These are phyloP conservation scores for Penicillium canescens DNA, from an alignment of 495 filamentous ascomycete genomes.

Conservation along the genomic window DNA sequence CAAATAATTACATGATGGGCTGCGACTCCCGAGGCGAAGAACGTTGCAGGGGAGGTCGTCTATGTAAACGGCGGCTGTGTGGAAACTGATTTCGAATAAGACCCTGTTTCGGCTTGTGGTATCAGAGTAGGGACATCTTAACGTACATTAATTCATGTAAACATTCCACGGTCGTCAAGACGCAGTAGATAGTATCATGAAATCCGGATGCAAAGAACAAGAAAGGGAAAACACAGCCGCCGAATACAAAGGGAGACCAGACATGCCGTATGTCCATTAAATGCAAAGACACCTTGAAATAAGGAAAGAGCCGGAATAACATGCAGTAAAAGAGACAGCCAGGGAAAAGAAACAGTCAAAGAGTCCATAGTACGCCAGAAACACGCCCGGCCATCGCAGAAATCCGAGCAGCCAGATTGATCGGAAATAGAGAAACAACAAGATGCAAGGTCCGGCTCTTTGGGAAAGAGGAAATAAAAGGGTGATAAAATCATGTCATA, in stretches of 20 bases:
- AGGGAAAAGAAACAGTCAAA: conserved; percentile 3
- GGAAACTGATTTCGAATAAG: conserved; percentile 55
- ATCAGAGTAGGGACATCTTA: conserved; percentile 61
- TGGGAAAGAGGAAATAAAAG: conserved; percentile 23
- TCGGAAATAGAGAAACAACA: conserved; percentile 26
- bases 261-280: conserved; percentile 35
- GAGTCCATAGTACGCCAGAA: conserved; percentile 36
- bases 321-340: conserved; percentile 19
- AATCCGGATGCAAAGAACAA: conserved; percentile 35
- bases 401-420: conserved; percentile 35
- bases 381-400: conserved; percentile 33
- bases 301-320: conserved; percentile 19
- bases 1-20: conserved; percentile 41
- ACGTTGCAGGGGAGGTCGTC: conserved; percentile 40
- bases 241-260: conserved; percentile 26
- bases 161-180: conserved; percentile 59
- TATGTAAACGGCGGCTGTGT: conserved; percentile 50
- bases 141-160: conserved; percentile 77
- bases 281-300: conserved; percentile 35
- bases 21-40: conserved; percentile 25
- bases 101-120: conserved; percentile 46
- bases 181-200: conserved; percentile 36
- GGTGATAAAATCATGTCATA: conserved; percentile 41
- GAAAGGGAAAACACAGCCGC: conserved; percentile 34
- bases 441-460: conserved; percentile 28